Evolutionary conservation across 2,329 filamentous ascomycete species (phyloP), one percentile per base, ranked within the genome.

Genomic region (Aspergillus pseudonomiae): DNA sequence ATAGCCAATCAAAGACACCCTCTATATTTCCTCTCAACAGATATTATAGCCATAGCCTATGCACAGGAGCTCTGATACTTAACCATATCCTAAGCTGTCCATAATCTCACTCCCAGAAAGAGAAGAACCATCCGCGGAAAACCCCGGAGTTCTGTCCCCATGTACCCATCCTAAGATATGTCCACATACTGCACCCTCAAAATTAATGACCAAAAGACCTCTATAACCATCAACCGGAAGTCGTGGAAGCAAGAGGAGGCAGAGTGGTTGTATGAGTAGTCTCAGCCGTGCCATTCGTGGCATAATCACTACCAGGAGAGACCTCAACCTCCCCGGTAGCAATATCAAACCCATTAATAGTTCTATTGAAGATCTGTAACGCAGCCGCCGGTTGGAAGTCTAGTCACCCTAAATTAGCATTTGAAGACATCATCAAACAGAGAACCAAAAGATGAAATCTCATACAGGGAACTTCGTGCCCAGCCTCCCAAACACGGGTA

Each of bases 401-500:
- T 54, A 54, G 12, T 2, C 16, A 34, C 4, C 4, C 0, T 11
- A 16, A 3, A 16, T 54, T 36, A 54, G 52, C 30, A 53, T 54
- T 12, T 2, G 1, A 5, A 16, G 14, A 36, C 19, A n/a, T 16
- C 1, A 54, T 12, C 1, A 6, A n/a, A 21, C 7, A 36, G 30
- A 24, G 10, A 36, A 14, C 3, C 3, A 36, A n/a, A 3, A 19
- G 6, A 53, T 6, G 7, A 16, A 16, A 28, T 5, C 14, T 3
- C 30, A 34, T 54, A 54, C 52, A 85, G 0, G 87, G 83, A 1
- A 88, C 84, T 58, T 87, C 83, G 70, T 91, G 89, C 1, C 89
- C 88, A n/a, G 88, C 83, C 69, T 90, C 85, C 73, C 88, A 91
- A 54, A 91, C 82, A 9, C 89, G 83, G 60, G 86, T 86, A 74